Conservation (phyloP, 352 stramenopile species). For the Globisporangium mamillatum region DNA sequence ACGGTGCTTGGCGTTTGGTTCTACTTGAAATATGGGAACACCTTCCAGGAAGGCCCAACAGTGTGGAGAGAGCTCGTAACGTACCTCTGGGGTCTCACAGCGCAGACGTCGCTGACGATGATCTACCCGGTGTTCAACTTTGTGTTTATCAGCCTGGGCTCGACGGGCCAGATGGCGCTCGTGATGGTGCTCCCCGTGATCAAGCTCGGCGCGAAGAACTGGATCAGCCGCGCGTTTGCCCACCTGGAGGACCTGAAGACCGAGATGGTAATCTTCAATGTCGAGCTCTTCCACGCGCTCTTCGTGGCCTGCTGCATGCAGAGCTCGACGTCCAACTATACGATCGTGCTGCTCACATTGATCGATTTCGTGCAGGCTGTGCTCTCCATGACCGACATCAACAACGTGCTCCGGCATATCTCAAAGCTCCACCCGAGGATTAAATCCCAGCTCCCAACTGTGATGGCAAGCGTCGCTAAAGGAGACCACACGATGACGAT, state of each 20-base stretch:
- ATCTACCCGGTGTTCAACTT: conserved; percentile 27
- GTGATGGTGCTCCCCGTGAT: conserved; percentile 19
- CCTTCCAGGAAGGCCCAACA: background rate
- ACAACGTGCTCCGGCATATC: background rate
- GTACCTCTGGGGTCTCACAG: background rate
- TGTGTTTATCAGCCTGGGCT: conserved; percentile 16
- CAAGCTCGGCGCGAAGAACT: conserved; percentile 25
- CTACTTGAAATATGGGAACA: background rate
- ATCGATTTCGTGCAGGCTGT: background rate
- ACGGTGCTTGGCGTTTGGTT: background rate
- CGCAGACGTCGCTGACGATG: conserved; percentile 20
- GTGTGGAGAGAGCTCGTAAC: conserved; percentile 15
- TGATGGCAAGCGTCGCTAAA: no score
- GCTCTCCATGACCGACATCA: background rate
- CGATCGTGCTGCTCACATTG: conserved; percentile 1
- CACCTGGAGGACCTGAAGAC: conserved; percentile 25
- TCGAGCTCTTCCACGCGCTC: conserved; percentile 25
- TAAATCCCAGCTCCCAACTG: no score
- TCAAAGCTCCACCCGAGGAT: no score
- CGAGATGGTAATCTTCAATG: conserved; percentile 31
- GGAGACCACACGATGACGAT: no score
- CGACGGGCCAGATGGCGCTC: conserved; percentile 14
- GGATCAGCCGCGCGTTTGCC: conserved; percentile 19
- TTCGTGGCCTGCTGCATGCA: conserved; percentile 31
- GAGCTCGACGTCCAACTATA: conserved; percentile 16